These are phyloP conservation scores for Penicillium psychrofluorescens DNA, from an alignment of 495 filamentous ascomycete genomes.

Conservation along the genomic window DNA sequence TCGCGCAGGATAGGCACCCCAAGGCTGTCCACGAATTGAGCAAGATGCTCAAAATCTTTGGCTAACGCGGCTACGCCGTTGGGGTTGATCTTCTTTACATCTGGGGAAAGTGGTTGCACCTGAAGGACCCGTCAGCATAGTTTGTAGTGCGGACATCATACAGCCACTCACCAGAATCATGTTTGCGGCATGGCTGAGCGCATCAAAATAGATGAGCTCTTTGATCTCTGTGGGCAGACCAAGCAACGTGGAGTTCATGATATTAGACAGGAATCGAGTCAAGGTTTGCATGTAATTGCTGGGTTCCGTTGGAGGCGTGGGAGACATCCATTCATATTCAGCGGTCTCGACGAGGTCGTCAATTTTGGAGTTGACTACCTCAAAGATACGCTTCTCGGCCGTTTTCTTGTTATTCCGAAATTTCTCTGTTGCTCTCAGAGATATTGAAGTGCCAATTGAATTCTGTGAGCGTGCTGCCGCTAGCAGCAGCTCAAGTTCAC, in stretches of 20 bases:
- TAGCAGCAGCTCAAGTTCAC: constrained; percentile 75
- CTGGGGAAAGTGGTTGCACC: constrained; percentile 73
- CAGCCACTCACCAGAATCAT: constrained; percentile 62
- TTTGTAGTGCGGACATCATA: background rate
- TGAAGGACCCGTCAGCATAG: constrained; percentile 22
- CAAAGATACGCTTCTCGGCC: constrained; percentile 95
- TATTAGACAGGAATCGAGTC: constrained; percentile 88
- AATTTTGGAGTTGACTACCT: constrained; percentile 97
- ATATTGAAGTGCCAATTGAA: constrained; percentile 62
- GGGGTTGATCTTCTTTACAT: constrained; percentile 78
- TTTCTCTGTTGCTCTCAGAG: constrained; percentile 71
- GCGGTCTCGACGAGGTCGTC: constrained; percentile 95
- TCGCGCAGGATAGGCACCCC: constrained; percentile 72
- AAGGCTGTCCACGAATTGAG: constrained; percentile 76
- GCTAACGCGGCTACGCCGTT: constrained; percentile 75
- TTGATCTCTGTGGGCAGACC: constrained; percentile 92
- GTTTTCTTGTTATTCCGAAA: constrained; percentile 90
- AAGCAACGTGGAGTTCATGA: constrained; percentile 89
- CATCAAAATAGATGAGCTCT: constrained; percentile 95
- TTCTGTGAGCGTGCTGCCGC: constrained; percentile 72
- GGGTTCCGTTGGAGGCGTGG: constrained; percentile 55
- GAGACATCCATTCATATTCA: constrained; percentile 90
- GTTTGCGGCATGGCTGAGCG: constrained; percentile 79
- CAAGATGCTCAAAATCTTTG: constrained; percentile 74
- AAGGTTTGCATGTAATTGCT: constrained; percentile 92